Evolutionary conservation across 192 early-diverging fungal species (phyloP).

Genomic region (Mortierella hygrophila): DNA sequence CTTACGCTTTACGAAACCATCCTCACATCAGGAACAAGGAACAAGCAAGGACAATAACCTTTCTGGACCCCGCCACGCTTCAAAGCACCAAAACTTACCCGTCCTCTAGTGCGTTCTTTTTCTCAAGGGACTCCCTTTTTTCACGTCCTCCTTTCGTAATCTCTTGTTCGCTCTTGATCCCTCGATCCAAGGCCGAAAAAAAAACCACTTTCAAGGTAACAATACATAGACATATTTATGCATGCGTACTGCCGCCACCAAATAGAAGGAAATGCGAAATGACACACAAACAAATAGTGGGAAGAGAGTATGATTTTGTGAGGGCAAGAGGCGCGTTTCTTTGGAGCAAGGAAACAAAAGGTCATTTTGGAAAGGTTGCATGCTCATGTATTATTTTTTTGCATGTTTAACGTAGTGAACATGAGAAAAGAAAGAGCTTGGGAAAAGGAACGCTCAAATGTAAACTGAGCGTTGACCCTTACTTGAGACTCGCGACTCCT

Average conservation of each 20-base stretch:
- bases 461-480: background rate
- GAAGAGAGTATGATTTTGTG: background rate
- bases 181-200: background rate
- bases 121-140: background rate
- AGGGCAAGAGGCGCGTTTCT: background rate
- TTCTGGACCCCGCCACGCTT: background rate
- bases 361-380: background rate
- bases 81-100: background rate
- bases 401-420: background rate
- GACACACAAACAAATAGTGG: background rate
- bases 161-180: background rate
- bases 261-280: background rate
- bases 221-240: background rate
- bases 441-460: background rate
- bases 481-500: background rate
- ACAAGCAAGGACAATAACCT: background rate
- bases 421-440: background rate
- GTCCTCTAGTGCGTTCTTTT: background rate
- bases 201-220: background rate
- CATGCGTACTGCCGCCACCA: background rate
- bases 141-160: background rate
- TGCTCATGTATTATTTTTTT: background rate
- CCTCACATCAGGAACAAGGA: background rate
- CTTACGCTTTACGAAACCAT: background rate
- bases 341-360: background rate